These are phyloP conservation scores for Mycogone perniciosa DNA, from an alignment of 2,329 filamentous ascomycete species.

Conservation along the genomic window DNA sequence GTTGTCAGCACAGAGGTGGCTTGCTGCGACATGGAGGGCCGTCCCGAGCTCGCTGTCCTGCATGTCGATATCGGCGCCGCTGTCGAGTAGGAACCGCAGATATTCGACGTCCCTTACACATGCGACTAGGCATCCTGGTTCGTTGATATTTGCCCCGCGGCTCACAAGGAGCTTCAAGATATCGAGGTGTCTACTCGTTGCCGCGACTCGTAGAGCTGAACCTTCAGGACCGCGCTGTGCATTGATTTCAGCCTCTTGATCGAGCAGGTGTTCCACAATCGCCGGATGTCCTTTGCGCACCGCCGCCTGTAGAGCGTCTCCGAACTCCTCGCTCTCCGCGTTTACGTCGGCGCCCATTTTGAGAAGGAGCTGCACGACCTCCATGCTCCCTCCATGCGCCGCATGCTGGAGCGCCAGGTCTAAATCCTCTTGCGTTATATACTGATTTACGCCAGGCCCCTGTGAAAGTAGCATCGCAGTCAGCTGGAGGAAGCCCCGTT, in stretches of 20 bases:
- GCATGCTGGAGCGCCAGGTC: background rate
- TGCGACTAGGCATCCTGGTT: background rate
- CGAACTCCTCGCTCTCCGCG: background rate
- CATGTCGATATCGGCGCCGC: background rate
- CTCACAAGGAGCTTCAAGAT: background rate
- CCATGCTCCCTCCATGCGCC: background rate
- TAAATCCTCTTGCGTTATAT: background rate
- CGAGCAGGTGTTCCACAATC: background rate
- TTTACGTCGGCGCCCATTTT: slow-evolving; percentile 3
- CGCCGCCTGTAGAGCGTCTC: slow-evolving; percentile 1
- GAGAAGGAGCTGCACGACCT: background rate
- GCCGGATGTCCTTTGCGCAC: background rate
- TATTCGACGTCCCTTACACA: background rate
- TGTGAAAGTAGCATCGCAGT: background rate
- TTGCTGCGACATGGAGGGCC: background rate
- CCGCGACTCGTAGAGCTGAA: background rate
- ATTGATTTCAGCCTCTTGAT: background rate
- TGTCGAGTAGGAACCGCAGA: background rate
- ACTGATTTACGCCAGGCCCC: background rate
- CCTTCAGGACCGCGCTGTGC: background rate
- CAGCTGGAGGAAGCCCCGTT: background rate
- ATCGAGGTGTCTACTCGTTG: background rate
- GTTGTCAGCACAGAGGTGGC: background rate
- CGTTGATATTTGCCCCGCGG: background rate
- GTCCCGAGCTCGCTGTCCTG: background rate